phyloP scores from a whole-genome alignment of 805 yeast species.

The Candida pseudoglaebosa region DNA sequence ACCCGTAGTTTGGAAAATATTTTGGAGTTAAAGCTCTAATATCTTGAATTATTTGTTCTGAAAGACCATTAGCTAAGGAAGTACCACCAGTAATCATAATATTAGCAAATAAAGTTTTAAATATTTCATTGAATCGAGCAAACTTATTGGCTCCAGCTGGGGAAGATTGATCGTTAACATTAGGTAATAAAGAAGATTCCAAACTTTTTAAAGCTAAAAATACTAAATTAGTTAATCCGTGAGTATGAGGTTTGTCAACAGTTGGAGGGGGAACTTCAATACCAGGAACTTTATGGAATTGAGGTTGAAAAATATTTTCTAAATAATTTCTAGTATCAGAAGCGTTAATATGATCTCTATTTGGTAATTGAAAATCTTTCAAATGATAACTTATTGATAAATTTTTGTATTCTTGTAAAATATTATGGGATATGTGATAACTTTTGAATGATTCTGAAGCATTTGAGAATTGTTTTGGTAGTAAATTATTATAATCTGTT shows the following conservation, averaged over 20 bases:
- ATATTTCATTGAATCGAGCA: conserved; percentile 36
- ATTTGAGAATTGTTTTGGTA: conserved; percentile 15
- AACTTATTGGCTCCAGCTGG: conserved; percentile 17
- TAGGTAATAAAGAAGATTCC: conserved; percentile 29
- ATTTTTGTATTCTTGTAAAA: conserved; percentile 37
- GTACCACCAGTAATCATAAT: conserved; percentile 62
- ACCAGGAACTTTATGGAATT: conserved; percentile 42
- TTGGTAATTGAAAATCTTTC: conserved; percentile 14
- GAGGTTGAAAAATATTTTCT: conserved; percentile 72
- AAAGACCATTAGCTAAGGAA: conserved; percentile 51
- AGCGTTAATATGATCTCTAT: conserved; percentile 8
- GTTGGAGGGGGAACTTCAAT: conserved; percentile 27
- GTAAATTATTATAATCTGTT: conserved; percentile 12
- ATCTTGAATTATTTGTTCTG: conserved; percentile 53
- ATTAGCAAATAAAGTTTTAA: conserved; percentile 33
- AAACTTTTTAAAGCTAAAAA: conserved; percentile 33
- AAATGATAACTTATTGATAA: conserved; percentile 22
- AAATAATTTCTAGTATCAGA: conserved; percentile 21
- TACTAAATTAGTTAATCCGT: conserved; percentile 42
- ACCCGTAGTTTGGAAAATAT: conserved; percentile 45
- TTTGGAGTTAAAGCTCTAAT: conserved; percentile 41
- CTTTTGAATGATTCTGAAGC: conserved; percentile 30
- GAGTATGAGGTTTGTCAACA: conserved; percentile 44
- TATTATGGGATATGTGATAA: conserved; percentile 32
- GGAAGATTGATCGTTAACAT: conserved; percentile 25